Base-by-base conservation (phyloP, 108 stramenopile genomes). In the Fistulifera pelliculosa region DNA sequence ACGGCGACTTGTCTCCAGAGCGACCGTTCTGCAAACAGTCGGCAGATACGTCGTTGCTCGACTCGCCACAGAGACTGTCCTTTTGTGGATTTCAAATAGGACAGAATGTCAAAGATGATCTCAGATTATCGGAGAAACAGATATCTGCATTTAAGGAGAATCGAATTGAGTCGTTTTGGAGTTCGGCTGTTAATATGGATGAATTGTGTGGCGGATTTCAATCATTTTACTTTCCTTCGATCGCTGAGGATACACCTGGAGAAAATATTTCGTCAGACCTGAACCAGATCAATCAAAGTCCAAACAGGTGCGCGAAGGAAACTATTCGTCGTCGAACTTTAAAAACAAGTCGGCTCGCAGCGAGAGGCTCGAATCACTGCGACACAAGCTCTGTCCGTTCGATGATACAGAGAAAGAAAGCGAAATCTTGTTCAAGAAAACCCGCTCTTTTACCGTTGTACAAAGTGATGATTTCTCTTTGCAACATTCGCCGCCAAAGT, bases 311-410 rank as follows among this genome's bases (percentile, higher is more conserved):
- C 61, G 61, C 61, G 41, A 50, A 22, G 18, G 61, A 61, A 55
- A 42, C n/a, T 69, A 47, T 45, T 41, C 47, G 16, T 62, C 47
- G 14, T 15, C 0, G 17, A 52, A 49, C 17, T 16, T 22, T 22
- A 50, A 25, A 25, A 53, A 51, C 39, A 53, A 12, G 50, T 42
- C 27, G n/a, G 52, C 58, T 13, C 62, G 66, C 19, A 50, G 49
- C 24, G 19, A 24, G 17, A 52, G 58, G 38, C 56, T 74, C 21
- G 28, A 45, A 5, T 57, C 58, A 61, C 21, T 74, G 15, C 54
- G 55, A 48, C 25, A 44, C 26, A 57, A 74, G 47, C 26, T 74
- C 17, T 53, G 49, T 54, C 73, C 73, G 1, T 74, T 74, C 60
- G 50, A 19, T 25, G 44, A 44, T 10, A 45, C 64, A 47, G 56